Base-by-base conservation (phyloP, 2,329 filamentous ascomycete species). In the Chrysosporium keratinophilum region DNA sequence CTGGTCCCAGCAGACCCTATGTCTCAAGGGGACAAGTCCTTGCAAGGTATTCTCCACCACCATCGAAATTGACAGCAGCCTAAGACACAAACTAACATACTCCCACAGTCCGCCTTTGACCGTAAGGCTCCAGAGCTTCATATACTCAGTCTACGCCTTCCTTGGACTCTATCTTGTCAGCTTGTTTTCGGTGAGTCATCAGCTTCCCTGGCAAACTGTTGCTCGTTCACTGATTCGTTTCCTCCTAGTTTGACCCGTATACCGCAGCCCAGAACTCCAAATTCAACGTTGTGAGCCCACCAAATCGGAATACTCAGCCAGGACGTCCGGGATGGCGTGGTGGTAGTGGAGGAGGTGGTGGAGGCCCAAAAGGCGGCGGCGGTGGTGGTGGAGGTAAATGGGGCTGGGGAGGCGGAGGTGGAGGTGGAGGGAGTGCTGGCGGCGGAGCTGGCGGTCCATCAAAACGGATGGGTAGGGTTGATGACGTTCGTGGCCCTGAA, bases 91-190 rank as follows among this genome's bases (percentile, higher is more conserved):
- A 35, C 44, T 54, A 54, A 4, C 46, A 28, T 12, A 14, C 4
- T 35, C 43, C 42, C 52, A 40, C 55, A 76, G 73, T 41, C 72
- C 73, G 11, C 75, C 75, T 2, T 53, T 76, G 48, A 63, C 70
- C 14, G 69, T 72, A 54, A 74, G 72, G 47, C 49, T 73, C 54
- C 63, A 61, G 47, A 69, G 69, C 57, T 67, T 73, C 62, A 54
- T 71, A 55, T 65, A 74, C 47, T 65, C 62, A 52, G 54, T 71
- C 49, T 77, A 76, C 59, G 61, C 71, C 56, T 76, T 76, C 59
- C 42, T 77, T 4, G 75, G 74, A 5, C 64, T 77, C 20, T 77
- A 77, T 55, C 59, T 77, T 28, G 71, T 73, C 41, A 74, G 71
- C 41, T 64, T 77, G 9, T 74, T 77, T 56, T 70, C 74, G 50